A percentile compares a stretch with the other conserved stretches of the same genome.
These are phyloP conservation scores for Fomitopsis schrenkii DNA, from an alignment of 1,284 basidiomycete species.

Conservation along the genomic window DNA sequence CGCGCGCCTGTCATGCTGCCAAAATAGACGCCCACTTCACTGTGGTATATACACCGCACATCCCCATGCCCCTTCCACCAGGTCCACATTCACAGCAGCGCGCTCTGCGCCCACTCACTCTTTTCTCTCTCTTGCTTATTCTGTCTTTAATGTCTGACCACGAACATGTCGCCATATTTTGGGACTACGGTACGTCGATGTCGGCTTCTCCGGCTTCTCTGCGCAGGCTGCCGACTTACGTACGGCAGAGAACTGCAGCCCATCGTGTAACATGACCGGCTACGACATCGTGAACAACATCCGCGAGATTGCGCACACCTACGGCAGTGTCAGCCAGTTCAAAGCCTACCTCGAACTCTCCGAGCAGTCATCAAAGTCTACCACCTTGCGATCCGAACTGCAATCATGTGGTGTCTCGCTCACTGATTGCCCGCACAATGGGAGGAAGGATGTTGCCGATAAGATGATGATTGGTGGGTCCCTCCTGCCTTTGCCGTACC, in stretches of 20 bases:
- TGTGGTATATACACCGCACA: background rate
- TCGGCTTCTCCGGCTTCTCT: background rate
- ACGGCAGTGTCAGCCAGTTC: conserved; percentile 27
- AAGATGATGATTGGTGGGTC: conserved; percentile 38
- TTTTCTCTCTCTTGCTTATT: background rate
- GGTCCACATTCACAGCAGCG: background rate
- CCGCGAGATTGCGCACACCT: conserved; percentile 24
- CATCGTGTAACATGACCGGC: conserved; percentile 40
- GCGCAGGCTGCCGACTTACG: background rate
- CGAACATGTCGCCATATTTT: conserved; percentile 50
- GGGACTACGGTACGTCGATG: conserved; percentile 52
- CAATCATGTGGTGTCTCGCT: conserved; percentile 35
- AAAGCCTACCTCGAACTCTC: conserved; percentile 51
- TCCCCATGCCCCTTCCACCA: background rate
- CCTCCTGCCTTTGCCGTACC: conserved; percentile 36
- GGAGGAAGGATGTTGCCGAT: conserved; percentile 37
- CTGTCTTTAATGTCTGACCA: conserved; percentile 5
- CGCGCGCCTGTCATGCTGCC: background rate
- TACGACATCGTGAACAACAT: conserved; percentile 32
- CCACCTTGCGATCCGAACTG: conserved; percentile 44
- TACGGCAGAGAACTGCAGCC: conserved; percentile 49
- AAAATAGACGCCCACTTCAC: background rate
- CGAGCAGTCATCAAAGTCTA: conserved; percentile 26
- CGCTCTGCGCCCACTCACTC: background rate
- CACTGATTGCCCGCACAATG: conserved; percentile 42